These are phyloP conservation scores for Lactifluus hygrophoroides DNA, from an alignment of 768 basidiomycete genomes.

Conservation along the genomic window DNA sequence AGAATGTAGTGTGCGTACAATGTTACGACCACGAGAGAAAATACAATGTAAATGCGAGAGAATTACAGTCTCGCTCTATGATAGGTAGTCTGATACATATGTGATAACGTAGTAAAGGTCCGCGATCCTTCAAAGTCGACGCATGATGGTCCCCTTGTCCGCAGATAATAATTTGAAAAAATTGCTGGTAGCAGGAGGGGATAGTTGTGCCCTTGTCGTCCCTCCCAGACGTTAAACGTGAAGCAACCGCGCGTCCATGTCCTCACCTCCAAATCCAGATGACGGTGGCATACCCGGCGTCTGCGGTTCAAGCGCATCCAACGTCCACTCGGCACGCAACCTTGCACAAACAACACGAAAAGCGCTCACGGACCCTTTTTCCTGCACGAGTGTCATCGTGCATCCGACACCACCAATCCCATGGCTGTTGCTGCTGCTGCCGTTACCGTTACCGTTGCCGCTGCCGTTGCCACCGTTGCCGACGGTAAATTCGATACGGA, in stretches of 20 bases:
- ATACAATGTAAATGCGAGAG: background rate
- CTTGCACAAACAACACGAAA: slow-evolving; percentile 72
- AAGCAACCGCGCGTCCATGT: background rate
- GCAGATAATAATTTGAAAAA: background rate
- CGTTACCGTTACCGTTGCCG: slow-evolving; percentile 22
- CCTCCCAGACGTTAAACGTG: background rate
- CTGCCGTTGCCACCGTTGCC: slow-evolving; percentile 17
- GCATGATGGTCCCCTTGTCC: background rate
- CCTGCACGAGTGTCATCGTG: slow-evolving; percentile 70
- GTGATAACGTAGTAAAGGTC: background rate
- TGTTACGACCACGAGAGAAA: no score
- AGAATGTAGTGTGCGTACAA: background rate
- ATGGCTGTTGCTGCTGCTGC: slow-evolving; percentile 21
- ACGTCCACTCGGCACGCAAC: slow-evolving; percentile 59
- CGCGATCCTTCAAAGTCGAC: background rate
- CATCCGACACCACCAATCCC: slow-evolving; percentile 38
- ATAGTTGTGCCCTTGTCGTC: background rate
- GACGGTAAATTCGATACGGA: slow-evolving; percentile 69
- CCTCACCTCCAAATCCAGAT: slow-evolving; percentile 11
- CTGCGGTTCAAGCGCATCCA: slow-evolving; percentile 27
- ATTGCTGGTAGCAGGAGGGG: background rate
- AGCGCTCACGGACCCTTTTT: slow-evolving; percentile 85
- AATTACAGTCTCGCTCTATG: background rate
- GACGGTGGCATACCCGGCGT: slow-evolving; percentile 8
- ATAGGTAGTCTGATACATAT: background rate